Conservation (phyloP, 768 basidiomycete genomes). For the Kwoniella dejecticola region DNA sequence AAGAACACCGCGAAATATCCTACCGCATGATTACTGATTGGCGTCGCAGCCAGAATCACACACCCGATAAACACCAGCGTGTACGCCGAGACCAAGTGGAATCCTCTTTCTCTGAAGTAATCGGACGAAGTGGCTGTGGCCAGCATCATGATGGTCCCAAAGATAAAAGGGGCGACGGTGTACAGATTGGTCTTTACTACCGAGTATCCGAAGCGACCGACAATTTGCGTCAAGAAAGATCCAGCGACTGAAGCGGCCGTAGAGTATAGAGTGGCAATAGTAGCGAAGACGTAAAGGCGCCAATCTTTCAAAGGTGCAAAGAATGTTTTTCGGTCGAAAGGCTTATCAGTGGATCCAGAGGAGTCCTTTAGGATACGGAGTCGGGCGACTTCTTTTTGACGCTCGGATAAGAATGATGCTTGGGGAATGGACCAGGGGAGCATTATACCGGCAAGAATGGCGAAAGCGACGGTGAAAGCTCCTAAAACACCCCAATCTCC, state of each 20-base stretch:
- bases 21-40: slow-evolving; percentile 57
- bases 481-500: too few species aligned
- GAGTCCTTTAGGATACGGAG: slow-evolving; percentile 60
- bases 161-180: slow-evolving; percentile 64
- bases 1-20: slow-evolving; percentile 64
- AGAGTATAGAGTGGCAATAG: slow-evolving; percentile 28
- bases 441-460: slow-evolving; percentile 59
- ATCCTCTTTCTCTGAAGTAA: slow-evolving; percentile 56
- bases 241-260: slow-evolving; percentile 59
- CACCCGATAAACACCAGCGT: slow-evolving; percentile 31
- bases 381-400: slow-evolving; percentile 32
- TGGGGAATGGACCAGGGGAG: slow-evolving; percentile 22
- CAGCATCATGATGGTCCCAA: slow-evolving; percentile 51
- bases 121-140: slow-evolving; percentile 62
- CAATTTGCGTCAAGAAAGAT: slow-evolving; percentile 63
- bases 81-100: slow-evolving; percentile 24
- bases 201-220: slow-evolving; percentile 60
- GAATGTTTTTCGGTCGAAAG: slow-evolving; percentile 28
- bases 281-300: slow-evolving; percentile 30
- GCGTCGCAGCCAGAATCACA: slow-evolving; percentile 58
- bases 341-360: slow-evolving; percentile 59
- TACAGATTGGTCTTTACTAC: slow-evolving; percentile 63
- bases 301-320: slow-evolving; percentile 33
- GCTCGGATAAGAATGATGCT: slow-evolving; percentile 23
- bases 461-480: slow-evolving; percentile 52